phyloP scores from a whole-genome alignment of 441 rosid species.

The Bocquillonia castaneifolia region DNA sequence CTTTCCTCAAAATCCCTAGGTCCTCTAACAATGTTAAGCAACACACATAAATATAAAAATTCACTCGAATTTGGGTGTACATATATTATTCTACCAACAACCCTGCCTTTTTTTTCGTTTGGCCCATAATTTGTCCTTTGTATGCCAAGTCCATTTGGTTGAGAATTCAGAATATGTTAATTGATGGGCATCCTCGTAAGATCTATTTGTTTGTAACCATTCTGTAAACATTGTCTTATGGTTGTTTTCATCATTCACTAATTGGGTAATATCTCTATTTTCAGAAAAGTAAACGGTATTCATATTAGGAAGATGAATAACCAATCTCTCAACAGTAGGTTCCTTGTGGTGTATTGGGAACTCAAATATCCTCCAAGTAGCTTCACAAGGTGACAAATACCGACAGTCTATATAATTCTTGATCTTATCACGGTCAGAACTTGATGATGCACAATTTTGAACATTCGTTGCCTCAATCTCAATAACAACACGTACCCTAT shows the following conservation, averaged over 20 bases:
- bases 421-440: neutral
- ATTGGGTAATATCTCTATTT: neutral
- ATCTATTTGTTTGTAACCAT: conserved; percentile 14
- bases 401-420: neutral
- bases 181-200: neutral
- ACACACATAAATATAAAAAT: neutral
- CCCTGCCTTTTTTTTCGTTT: neutral
- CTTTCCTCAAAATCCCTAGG: neutral
- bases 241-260: neutral
- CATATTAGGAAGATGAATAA: neutral
- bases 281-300: too few species aligned
- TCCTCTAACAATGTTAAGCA: neutral
- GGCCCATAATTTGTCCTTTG: neutral
- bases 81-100: neutral
- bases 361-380: too few species aligned
- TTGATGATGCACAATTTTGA: neutral
- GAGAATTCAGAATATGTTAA: conserved; percentile 11
- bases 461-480: too few species aligned
- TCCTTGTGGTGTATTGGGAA: conserved; percentile 15
- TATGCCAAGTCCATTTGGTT: neutral
- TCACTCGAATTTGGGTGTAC: too few species aligned
- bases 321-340: conserved; percentile 1
- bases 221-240: conserved; percentile 2
- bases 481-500: neutral
- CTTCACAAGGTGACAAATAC: conserved; percentile 18